phyloP scores from a whole-genome alignment of 495 filamentous ascomycete genomes.

The Xanthoparmelia taractica region DNA sequence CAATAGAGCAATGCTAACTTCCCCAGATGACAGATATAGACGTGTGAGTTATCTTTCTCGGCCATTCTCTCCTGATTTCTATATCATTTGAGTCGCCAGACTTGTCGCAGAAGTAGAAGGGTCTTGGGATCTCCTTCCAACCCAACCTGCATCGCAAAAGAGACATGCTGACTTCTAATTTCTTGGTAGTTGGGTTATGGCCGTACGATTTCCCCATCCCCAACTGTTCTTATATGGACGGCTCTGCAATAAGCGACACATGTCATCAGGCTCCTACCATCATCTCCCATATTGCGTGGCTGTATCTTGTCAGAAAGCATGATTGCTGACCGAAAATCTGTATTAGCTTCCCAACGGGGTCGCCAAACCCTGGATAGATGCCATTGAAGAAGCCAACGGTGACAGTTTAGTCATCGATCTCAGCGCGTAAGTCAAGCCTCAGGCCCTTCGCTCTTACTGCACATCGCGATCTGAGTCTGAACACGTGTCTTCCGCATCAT shows the following conservation, averaged over 20 bases:
- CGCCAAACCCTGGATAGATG: conserved; percentile 92
- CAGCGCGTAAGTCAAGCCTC: conserved; percentile 45
- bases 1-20: neutral
- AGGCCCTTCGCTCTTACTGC: neutral
- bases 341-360: conserved; percentile 76
- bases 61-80: neutral
- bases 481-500: neutral
- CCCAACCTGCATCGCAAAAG: neutral
- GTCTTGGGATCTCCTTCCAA: neutral
- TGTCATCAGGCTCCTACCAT: neutral
- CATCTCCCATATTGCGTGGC: neutral
- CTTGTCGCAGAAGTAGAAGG: too few relatives aligned
- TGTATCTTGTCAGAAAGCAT: neutral
- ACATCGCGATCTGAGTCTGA: neutral
- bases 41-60: conserved; percentile 30
- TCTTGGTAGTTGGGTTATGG: conserved; percentile 78
- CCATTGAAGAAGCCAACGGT: conserved; percentile 65
- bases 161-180: neutral
- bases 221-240: neutral
- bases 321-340: neutral
- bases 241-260: neutral
- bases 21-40: conserved; percentile 79
- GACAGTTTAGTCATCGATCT: conserved; percentile 86
- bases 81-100: too few relatives aligned
- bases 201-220: conserved; percentile 27